phyloP scores from a whole-genome alignment of 2,329 filamentous ascomycete genomes.

The Sclerotinia subarctica region DNA sequence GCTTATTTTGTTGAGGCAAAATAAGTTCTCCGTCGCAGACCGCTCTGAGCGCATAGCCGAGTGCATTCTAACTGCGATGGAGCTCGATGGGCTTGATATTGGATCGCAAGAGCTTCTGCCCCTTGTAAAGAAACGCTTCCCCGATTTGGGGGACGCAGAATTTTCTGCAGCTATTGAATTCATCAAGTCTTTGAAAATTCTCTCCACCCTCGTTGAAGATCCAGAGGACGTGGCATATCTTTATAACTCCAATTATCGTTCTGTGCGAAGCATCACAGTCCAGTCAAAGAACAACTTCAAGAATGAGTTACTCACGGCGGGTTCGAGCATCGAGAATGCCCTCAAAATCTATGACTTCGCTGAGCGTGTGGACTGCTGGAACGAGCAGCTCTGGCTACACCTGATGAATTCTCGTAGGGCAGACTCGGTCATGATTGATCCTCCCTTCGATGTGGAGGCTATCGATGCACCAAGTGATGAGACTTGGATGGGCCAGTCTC shows the following conservation, averaged over 20 bases:
- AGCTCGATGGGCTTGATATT: neutral
- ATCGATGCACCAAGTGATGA: too few relatives aligned
- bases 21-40: neutral
- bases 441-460: too few relatives aligned
- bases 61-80: neutral
- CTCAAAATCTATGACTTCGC: neutral
- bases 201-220: neutral
- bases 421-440: neutral
- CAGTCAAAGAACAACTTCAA: neutral
- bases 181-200: neutral
- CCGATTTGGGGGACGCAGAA: neutral
- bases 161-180: neutral
- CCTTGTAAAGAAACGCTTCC: neutral
- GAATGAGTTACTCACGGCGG: neutral
- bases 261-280: neutral
- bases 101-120: neutral
- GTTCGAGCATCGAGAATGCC: neutral
- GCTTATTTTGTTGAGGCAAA: neutral
- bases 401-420: neutral
- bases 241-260: neutral
- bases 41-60: neutral
- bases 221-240: neutral
- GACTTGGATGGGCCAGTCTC: neutral
- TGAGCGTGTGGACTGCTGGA: constrained; percentile 3
- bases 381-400: neutral